A percentile compares a stretch with the other conserved stretches of the same genome.
phyloP scores from a whole-genome alignment of 208 protist species.

The Angomonas deanei region DNA sequence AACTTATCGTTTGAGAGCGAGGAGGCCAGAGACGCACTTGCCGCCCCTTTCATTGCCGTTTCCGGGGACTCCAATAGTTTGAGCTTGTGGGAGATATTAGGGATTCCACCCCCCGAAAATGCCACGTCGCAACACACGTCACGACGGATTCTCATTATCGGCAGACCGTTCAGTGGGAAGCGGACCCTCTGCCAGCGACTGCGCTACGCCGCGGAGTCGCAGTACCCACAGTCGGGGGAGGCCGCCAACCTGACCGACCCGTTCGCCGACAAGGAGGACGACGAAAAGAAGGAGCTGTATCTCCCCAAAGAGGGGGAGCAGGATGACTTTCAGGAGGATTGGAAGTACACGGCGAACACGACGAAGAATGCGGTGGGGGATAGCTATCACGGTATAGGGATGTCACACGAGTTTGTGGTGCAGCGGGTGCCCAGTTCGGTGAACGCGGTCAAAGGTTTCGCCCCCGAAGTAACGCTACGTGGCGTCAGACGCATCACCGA shows the following conservation, averaged over 20 bases:
- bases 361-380: conserved; percentile 11
- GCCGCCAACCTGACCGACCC: conserved; percentile 9
- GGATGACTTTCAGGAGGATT: not conserved
- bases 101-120: conserved; percentile 30
- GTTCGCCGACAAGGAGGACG: not conserved
- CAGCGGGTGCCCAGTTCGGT: conserved; percentile 34
- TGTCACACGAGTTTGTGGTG: conserved; percentile 60
- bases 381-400: conserved; percentile 48
- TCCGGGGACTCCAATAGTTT: not conserved
- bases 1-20: not conserved
- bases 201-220: conserved; percentile 49
- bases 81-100: conserved; percentile 49
- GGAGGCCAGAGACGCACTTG: not conserved
- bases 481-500: conserved; percentile 33
- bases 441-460: not conserved
- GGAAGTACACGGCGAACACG: conserved; percentile 1
- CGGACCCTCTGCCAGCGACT: conserved; percentile 61
- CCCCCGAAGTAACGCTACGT: not conserved
- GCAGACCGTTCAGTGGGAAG: conserved; percentile 65
- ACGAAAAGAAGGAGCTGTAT: conserved; percentile 4
- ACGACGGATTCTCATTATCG: conserved; percentile 62
- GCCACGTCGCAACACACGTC: conserved; percentile 29
- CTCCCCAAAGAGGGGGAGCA: conserved; percentile 8
- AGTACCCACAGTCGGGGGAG: conserved; percentile 17
- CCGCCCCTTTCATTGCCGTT: not conserved